Evolutionary conservation across 257 asterid genomes (phyloP).

Genomic region (Nicotiana obtusifolia): DNA sequence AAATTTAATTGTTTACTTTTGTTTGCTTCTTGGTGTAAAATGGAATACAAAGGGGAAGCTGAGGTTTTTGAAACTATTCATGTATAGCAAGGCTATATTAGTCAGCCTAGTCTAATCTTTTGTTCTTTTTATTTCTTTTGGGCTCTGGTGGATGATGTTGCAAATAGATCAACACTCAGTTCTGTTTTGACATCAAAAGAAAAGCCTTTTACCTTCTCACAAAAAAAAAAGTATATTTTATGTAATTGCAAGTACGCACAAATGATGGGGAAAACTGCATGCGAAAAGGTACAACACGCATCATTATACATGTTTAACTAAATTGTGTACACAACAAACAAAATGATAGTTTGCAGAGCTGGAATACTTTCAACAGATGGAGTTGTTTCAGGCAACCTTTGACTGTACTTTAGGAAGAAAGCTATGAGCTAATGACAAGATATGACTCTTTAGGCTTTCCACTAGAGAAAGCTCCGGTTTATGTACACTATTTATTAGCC

Average conservation of each 20-base stretch:
- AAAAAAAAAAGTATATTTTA: background rate
- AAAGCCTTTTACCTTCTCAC: background rate
- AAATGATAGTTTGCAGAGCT: background rate
- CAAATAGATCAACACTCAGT: too few relatives aligned
- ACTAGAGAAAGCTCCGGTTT: constrained; percentile 28
- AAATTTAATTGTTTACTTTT: background rate
- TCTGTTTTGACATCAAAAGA: background rate
- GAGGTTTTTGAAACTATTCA: background rate
- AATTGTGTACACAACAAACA: background rate
- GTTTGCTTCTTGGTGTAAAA: background rate
- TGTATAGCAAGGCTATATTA: background rate
- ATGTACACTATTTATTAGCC: constrained; percentile 47
- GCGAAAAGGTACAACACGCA: background rate
- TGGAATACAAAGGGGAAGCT: background rate
- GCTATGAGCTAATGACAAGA: constrained; percentile 20
- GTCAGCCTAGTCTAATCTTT: background rate
- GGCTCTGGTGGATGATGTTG: background rate
- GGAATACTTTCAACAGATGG: background rate
- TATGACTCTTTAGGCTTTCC: constrained; percentile 19
- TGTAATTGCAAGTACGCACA: background rate
- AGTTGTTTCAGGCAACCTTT: constrained; percentile 23
- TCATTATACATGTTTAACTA: background rate
- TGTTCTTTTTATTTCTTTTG: background rate
- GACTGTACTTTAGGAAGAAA: constrained; percentile 30
- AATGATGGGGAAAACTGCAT: background rate